Evolutionary conservation across 2,329 filamentous ascomycete species (phyloP).

Genomic region (Truncatella angustata): DNA sequence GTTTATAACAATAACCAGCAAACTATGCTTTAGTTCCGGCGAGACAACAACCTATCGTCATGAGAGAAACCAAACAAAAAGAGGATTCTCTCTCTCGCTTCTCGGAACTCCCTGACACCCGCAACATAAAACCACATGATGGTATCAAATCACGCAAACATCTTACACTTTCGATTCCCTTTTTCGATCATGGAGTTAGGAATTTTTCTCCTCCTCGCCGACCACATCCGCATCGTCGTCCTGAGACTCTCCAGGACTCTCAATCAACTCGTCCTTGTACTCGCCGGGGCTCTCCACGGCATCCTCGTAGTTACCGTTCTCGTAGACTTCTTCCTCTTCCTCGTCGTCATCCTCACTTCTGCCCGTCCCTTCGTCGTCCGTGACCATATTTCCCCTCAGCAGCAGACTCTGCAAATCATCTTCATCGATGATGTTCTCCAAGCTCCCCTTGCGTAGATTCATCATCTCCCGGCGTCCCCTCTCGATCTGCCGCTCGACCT

Average conservation of each 20-base stretch:
- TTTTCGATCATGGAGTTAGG: too few species aligned
- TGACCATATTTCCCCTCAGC: conserved; percentile 16
- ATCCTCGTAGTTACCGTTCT: conserved; percentile 20
- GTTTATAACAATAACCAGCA: too few species aligned
- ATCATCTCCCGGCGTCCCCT: conserved; percentile 54
- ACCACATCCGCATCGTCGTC: neutral
- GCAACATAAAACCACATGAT: too few species aligned
- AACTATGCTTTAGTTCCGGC: too few species aligned
- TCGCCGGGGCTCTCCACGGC: conserved; percentile 13
- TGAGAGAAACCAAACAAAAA: too few species aligned
- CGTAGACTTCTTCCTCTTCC: conserved; percentile 13
- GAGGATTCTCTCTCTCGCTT: too few species aligned
- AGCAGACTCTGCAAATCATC: conserved; percentile 56
- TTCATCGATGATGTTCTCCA: conserved; percentile 60
- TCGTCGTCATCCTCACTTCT: conserved; percentile 10
- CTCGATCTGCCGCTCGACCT: conserved; percentile 72
- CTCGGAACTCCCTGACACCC: too few species aligned
- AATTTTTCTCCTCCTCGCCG: too few species aligned
- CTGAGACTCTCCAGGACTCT: conserved; percentile 6
- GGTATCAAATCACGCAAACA: too few species aligned
- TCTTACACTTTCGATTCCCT: too few species aligned
- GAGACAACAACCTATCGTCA: too few species aligned
- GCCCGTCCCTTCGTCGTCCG: conserved; percentile 4
- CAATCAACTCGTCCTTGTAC: conserved; percentile 14
- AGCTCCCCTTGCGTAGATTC: conserved; percentile 46